Base-by-base conservation (phyloP, 306 rosid species). In the Purshia tridentata region DNA sequence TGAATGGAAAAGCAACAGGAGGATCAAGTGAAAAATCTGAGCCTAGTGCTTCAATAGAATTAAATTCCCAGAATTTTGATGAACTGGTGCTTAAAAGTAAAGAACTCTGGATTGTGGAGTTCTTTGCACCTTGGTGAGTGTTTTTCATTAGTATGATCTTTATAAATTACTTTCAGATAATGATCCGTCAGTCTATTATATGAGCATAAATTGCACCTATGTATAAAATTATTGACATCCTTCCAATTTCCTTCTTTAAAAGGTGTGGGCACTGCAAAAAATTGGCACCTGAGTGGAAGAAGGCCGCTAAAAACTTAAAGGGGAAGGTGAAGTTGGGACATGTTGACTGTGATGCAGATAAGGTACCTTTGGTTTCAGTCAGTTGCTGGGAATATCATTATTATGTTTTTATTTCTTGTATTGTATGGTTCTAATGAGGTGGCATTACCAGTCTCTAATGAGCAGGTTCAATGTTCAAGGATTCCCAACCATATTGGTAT, bases 241-340 rank as follows among this genome's bases (percentile, higher is more conserved):
- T 29, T 72, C 18, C 14, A 72, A 66, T 65, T 67, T 70, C 69
- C 72, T 70, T 80, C 40, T 79, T 69, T 77, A 74, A 55, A 80
- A 95, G 99, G 99, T 95, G 99, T 67, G 99, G 99, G 37, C 99
- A 95, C 76, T 95, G 99, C 81, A 95, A 95, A 88, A 89, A 75
- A 29, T 80, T 95, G 87, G 97, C 97, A 78, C 98, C 99, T 39
- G 99, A 95, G 78, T 95, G 99, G 99, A 87, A 88, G 77, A 95
- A 67, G 83, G 99, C 96, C 1, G 88, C 98, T 64, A 80, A 83
- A 67, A 92, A 70, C 68, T 88, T 95, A 74, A 84, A 86, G 81
- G 98, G 99, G 62, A 95, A 95, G 82, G 97, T 90, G 81, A 90
- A 91, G 69, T 81, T 95, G 77, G 99, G 99, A 76, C 99, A 95